Evolutionary conservation across 352 stramenopile genomes (phyloP).

Genomic region (Globisporangium radiosum): DNA sequence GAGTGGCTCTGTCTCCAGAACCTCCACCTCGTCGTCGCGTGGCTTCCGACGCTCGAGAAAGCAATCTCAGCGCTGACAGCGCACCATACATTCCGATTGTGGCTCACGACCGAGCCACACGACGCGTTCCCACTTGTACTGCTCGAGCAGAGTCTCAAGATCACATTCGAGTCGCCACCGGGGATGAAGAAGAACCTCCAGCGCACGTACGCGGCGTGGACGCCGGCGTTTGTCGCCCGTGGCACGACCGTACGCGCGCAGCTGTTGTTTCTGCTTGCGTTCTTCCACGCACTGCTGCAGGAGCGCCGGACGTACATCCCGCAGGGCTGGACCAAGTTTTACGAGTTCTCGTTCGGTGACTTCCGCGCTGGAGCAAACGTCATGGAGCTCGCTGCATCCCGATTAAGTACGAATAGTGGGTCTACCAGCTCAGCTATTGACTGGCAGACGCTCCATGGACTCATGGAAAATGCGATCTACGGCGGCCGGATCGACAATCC

Average conservation of each 20-base stretch:
- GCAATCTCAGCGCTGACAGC: slow-evolving; percentile 64
- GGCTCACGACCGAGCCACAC: slow-evolving; percentile 92
- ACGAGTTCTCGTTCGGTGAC: slow-evolving; percentile 94
- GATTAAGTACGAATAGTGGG: slow-evolving; percentile 9
- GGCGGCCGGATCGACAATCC: slow-evolving; percentile 91
- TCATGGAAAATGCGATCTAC: slow-evolving; percentile 96
- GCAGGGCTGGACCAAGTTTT: slow-evolving; percentile 95
- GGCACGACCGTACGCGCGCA: slow-evolving; percentile 40
- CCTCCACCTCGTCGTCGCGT: slow-evolving; percentile 92
- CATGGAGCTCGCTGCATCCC: slow-evolving; percentile 67
- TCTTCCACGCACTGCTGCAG: slow-evolving; percentile 86
- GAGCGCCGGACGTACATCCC: slow-evolving; percentile 91
- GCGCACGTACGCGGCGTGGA: slow-evolving; percentile 88
- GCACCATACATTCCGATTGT: slow-evolving; percentile 90
- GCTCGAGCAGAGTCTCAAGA: slow-evolving; percentile 91
- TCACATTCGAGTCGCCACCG: slow-evolving; percentile 93
- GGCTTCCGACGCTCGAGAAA: slow-evolving; percentile 91
- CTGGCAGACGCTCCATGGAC: slow-evolving; percentile 88
- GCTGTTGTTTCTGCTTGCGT: slow-evolving; percentile 85
- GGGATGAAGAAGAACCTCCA: slow-evolving; percentile 95
- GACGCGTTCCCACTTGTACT: slow-evolving; percentile 87
- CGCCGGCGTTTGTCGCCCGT: slow-evolving; percentile 58
- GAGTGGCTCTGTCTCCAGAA: slow-evolving; percentile 96
- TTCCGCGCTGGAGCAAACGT: slow-evolving; percentile 90
- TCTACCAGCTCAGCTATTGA: slow-evolving; percentile 46